Evolutionary conservation across 164 flowering plant species (phyloP).

Genomic region (Berberis vulgaris): DNA sequence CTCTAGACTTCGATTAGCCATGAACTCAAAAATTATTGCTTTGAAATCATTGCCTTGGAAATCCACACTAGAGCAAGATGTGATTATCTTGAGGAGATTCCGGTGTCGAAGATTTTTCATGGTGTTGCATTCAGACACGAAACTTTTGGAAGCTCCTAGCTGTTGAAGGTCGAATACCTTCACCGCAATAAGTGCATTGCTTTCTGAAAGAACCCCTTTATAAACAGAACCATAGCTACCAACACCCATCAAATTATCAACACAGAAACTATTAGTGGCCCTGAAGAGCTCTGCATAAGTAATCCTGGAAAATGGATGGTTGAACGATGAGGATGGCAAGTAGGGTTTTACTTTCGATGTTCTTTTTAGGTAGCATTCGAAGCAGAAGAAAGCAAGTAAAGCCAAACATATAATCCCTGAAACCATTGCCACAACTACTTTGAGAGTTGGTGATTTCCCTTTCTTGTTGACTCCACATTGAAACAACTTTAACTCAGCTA

Average conservation of each 20-base stretch:
- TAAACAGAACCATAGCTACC: not conserved
- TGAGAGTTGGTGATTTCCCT: too few species aligned
- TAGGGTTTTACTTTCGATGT: not conserved
- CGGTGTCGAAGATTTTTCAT: too few species aligned
- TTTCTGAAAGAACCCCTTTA: not conserved
- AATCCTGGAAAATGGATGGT: not conserved
- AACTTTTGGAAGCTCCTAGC: not conserved
- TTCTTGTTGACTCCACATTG: too few species aligned
- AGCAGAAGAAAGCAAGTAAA: not conserved
- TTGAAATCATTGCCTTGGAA: too few species aligned
- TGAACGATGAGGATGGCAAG: not conserved
- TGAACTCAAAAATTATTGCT: too few species aligned
- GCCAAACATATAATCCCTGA: too few species aligned
- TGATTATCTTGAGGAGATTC: too few species aligned
- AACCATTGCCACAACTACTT: too few species aligned
- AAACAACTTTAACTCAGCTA: too few species aligned
- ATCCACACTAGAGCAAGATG: too few species aligned
- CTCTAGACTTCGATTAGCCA: too few species aligned
- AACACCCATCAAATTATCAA: not conserved
- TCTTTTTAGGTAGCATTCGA: not conserved
- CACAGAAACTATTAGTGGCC: not conserved
- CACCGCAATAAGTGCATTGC: not conserved
- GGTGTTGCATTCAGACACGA: not conserved
- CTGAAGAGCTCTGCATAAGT: not conserved
- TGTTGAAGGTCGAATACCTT: constrained; percentile 10